Evolutionary conservation across 768 basidiomycete genomes (phyloP).

Genomic region (Coprinopsis strossmayeri): DNA sequence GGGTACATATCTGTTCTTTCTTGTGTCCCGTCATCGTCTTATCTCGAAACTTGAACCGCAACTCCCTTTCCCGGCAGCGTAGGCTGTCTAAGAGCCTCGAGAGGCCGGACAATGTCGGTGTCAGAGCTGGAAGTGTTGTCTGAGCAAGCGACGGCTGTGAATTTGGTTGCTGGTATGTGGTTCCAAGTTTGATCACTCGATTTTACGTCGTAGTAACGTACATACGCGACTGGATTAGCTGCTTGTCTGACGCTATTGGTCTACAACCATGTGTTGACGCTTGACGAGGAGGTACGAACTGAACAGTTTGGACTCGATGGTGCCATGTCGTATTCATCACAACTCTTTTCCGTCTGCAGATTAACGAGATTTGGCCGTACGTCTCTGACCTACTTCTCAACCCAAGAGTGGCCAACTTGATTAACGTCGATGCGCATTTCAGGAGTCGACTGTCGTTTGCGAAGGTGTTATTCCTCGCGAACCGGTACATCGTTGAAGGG

Average conservation of each 20-base stretch:
- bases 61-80: background rate
- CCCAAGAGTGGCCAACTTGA: background rate
- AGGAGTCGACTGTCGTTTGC: conserved; percentile 18
- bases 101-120: background rate
- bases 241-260: conserved; percentile 21
- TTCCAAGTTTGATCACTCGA: background rate
- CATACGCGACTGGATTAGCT: conserved; percentile 10
- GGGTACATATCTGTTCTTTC: too few species aligned
- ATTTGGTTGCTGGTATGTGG: conserved; percentile 19
- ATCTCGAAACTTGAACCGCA: background rate
- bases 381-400: conserved; percentile 1
- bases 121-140: conserved; percentile 10
- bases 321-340: background rate
- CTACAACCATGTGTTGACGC: conserved; percentile 20
- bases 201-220: background rate
- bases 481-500: conserved; percentile 22
- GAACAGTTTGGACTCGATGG: background rate
- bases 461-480: conserved; percentile 20
- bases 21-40: too few species aligned
- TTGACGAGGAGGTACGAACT: conserved; percentile 19
- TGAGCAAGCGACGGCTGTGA: conserved; percentile 19
- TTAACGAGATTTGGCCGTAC: conserved; percentile 20
- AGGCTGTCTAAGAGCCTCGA: background rate
- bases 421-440: background rate
- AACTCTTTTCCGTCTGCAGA: conserved; percentile 9